Conservation (phyloP, 306 rosid species). For the Prinsepia uniflora region DNA sequence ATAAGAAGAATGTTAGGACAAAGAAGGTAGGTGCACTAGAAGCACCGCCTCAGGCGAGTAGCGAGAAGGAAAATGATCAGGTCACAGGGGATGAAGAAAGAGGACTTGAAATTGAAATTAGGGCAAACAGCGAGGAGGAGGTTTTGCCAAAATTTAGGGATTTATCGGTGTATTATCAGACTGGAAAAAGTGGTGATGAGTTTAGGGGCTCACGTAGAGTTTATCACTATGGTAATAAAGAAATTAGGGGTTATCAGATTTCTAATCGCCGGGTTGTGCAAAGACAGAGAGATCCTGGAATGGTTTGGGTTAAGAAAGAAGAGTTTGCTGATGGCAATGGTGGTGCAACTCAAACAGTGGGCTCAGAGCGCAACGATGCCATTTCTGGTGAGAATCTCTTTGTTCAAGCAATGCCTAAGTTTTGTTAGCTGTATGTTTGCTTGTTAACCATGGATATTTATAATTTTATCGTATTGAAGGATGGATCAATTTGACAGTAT, state of each 20-base stretch:
- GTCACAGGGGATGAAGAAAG: conserved; percentile 14
- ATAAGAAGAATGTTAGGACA: background rate
- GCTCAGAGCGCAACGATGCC: conserved; percentile 4
- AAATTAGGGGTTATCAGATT: background rate
- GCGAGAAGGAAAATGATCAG: conserved; percentile 5
- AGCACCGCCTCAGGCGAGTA: background rate
- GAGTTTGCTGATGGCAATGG: conserved; percentile 25
- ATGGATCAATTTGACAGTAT: background rate
- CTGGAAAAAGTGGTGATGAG: background rate
- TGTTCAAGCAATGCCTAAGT: conserved; percentile 6
- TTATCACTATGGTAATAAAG: conserved; percentile 7
- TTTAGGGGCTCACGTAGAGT: background rate
- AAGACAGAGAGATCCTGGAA: conserved; percentile 5
- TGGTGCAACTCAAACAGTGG: conserved; percentile 17
- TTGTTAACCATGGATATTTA: background rate
- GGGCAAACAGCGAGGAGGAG: conserved; percentile 17
- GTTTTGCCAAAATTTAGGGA: conserved; percentile 26
- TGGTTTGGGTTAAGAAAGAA: conserved; percentile 61
- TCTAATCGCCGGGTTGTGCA: background rate
- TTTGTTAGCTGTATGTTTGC: background rate
- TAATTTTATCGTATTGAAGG: background rate
- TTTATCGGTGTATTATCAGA: conserved; percentile 3
- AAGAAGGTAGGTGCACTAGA: conserved; percentile 3
- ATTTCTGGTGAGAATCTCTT: conserved; percentile 30
- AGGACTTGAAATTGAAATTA: conserved; percentile 3